Percentiles rank a stretch among this genome's conserved stretches.
Evolutionary conservation across 352 stramenopile species (phyloP).

Genomic region (Pythium periplocum): DNA sequence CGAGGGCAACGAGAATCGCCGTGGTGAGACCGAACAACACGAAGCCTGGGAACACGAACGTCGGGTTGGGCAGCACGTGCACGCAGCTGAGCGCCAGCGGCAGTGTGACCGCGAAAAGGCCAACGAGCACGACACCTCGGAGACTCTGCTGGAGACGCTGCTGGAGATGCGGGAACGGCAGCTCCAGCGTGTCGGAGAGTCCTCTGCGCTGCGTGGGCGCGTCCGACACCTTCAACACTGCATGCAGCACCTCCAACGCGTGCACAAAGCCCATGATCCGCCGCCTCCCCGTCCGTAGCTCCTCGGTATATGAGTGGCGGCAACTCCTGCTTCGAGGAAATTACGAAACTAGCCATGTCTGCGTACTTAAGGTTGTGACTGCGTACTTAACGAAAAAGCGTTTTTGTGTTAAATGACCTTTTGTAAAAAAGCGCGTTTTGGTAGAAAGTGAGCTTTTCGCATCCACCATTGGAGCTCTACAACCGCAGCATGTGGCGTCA

Average conservation of each 20-base stretch:
- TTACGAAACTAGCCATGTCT: too few relatives aligned
- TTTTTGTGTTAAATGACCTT: not conserved
- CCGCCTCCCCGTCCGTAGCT: too few relatives aligned
- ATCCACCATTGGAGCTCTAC: too few relatives aligned
- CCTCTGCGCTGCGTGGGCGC: not conserved
- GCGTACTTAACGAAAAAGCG: constrained; percentile 7
- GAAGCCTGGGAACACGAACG: constrained; percentile 19
- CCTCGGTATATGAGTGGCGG: too few relatives aligned
- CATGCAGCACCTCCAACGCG: constrained; percentile 22
- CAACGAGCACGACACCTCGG: constrained; percentile 18
- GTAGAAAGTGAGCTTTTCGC: too few relatives aligned
- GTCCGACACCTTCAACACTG: constrained; percentile 10
- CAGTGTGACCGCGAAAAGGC: constrained; percentile 1
- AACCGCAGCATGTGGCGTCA: constrained; percentile 12
- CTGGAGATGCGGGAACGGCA: constrained; percentile 23
- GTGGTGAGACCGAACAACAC: constrained; percentile 10
- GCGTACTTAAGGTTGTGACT: not conserved
- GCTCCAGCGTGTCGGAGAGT: constrained; percentile 12
- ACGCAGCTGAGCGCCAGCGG: constrained; percentile 5
- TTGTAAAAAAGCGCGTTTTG: too few relatives aligned
- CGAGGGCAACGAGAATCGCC: constrained; percentile 10
- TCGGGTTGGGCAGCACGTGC: constrained; percentile 8
- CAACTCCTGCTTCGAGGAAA: too few relatives aligned
- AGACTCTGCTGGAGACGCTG: constrained; percentile 23
- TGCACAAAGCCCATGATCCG: constrained; percentile 21